A percentile compares a stretch with the other conserved stretches of the same genome.
Evolutionary conservation across 129 eudicot genomes (phyloP).

Genomic region (Artemisia tridentata): DNA sequence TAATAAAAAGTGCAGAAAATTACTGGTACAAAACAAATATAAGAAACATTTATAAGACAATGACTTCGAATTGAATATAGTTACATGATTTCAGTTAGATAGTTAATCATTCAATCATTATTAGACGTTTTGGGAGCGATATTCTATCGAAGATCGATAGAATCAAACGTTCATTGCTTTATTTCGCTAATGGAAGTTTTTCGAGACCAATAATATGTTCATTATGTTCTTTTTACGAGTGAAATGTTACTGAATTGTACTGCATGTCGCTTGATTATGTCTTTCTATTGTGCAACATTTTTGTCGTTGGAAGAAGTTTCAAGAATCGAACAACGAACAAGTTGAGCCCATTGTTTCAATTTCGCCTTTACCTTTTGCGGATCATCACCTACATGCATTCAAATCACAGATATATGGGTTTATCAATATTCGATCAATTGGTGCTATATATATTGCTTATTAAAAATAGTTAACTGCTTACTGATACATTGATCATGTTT

Average conservation of each 20-base stretch:
- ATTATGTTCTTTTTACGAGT: not conserved
- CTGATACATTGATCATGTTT: too few species aligned
- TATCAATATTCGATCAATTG: too few species aligned
- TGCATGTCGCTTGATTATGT: not conserved
- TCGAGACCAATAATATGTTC: slow-evolving; percentile 13
- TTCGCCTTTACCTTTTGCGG: slow-evolving; percentile 45
- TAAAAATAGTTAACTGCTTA: too few species aligned
- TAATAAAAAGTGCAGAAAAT: too few species aligned
- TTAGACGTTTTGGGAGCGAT: slow-evolving; percentile 11
- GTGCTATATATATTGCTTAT: too few species aligned
- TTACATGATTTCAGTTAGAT: not conserved
- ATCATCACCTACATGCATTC: slow-evolving; percentile 43
- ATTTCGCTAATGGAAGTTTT: slow-evolving; percentile 15
- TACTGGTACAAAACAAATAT: too few species aligned
- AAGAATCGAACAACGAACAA: slow-evolving; percentile 49
- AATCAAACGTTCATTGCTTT: slow-evolving; percentile 26
- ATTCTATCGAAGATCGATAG: slow-evolving; percentile 21
- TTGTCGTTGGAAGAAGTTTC: slow-evolving; percentile 35
- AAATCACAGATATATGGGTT: not conserved
- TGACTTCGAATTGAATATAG: too few species aligned
- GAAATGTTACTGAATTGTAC: not conserved
- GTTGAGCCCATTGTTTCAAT: slow-evolving; percentile 59
- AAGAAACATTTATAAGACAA: too few species aligned
- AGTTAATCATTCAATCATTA: slow-evolving; percentile 22
- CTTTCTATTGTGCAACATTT: slow-evolving; percentile 19